Evolutionary conservation across 2,329 filamentous ascomycete genomes (phyloP).

Genomic region (Neonectria faginata): DNA sequence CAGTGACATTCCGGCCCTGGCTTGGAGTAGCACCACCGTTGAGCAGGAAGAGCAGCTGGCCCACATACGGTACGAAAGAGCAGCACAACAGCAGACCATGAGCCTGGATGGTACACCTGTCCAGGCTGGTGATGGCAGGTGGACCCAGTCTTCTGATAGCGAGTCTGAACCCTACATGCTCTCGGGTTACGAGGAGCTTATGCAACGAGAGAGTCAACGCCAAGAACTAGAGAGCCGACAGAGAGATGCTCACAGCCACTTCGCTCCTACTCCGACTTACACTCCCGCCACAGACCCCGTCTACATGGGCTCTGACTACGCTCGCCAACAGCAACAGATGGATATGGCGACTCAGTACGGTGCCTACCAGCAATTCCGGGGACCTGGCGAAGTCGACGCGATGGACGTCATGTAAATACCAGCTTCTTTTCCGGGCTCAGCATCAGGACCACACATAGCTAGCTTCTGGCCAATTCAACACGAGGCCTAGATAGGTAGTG

Average conservation of each 20-base stretch:
- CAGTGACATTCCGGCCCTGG: conserved; percentile 64
- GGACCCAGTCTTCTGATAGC: conserved; percentile 55
- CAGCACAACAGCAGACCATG: conserved; percentile 58
- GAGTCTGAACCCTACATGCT: conserved; percentile 86
- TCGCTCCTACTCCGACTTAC: conserved; percentile 61
- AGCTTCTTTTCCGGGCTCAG: conserved; percentile 19
- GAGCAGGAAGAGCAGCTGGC: conserved; percentile 71
- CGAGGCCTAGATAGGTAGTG: conserved; percentile 26
- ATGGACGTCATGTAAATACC: conserved; percentile 59
- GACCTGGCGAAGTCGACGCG: conserved; percentile 60
- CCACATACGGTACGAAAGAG: conserved; percentile 66
- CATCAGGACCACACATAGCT: conserved; percentile 34
- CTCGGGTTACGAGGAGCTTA: conserved; percentile 80
- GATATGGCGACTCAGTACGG: conserved; percentile 78
- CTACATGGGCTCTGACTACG: conserved; percentile 64
- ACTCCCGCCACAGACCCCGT: conserved; percentile 74
- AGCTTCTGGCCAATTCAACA: conserved; percentile 21
- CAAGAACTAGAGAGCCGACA: conserved; percentile 49
- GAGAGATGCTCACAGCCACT: conserved; percentile 59
- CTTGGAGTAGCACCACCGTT: conserved; percentile 65
- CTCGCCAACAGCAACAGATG: conserved; percentile 62
- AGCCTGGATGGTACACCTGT: conserved; percentile 66
- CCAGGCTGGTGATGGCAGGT: conserved; percentile 66
- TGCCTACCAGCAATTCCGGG: conserved; percentile 63
- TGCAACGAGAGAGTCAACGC: conserved; percentile 71